Percentiles rank a stretch among this genome's conserved stretches.
phyloP scores from a whole-genome alignment of 768 basidiomycete species.

The Tephrocybe rancida region DNA sequence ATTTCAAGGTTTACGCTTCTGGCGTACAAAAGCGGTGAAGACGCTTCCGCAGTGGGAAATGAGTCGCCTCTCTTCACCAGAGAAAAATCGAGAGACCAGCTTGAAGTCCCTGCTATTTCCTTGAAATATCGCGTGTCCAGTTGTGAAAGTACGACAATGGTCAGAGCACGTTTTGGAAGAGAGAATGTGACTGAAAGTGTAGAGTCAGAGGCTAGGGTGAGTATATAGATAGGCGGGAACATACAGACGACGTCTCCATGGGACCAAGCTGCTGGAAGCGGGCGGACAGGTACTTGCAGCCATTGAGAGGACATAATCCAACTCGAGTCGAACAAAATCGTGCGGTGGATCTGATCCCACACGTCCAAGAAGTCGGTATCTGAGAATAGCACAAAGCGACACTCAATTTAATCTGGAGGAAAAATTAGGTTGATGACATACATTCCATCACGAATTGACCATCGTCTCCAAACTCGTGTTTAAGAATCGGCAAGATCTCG shows the following conservation, averaged over 20 bases:
- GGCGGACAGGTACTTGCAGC: slow-evolving; percentile 44
- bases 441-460: slow-evolving; percentile 49
- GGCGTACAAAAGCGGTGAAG: slow-evolving; percentile 35
- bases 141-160: slow-evolving; percentile 57
- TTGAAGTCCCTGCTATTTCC: slow-evolving; percentile 43
- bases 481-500: slow-evolving; percentile 31
- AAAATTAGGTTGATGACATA: slow-evolving; percentile 10
- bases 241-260: slow-evolving; percentile 58
- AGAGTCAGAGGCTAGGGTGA: background rate
- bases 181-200: slow-evolving; percentile 43
- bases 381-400: slow-evolving; percentile 17
- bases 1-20: slow-evolving; percentile 46
- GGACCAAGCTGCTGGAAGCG: slow-evolving; percentile 50
- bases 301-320: slow-evolving; percentile 57
- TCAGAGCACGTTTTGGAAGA: slow-evolving; percentile 36
- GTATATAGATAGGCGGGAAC: slow-evolving; percentile 17
- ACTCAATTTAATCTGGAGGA: background rate
- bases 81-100: slow-evolving; percentile 53
- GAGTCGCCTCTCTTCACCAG: slow-evolving; percentile 50
- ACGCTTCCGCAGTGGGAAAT: slow-evolving; percentile 37
- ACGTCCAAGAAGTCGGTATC: slow-evolving; percentile 48
- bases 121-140: slow-evolving; percentile 51
- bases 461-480: slow-evolving; percentile 42
- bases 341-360: slow-evolving; percentile 52
- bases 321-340: slow-evolving; percentile 47